Base-by-base conservation (phyloP, 352 stramenopile species). In the Phytophthora rubi region DNA sequence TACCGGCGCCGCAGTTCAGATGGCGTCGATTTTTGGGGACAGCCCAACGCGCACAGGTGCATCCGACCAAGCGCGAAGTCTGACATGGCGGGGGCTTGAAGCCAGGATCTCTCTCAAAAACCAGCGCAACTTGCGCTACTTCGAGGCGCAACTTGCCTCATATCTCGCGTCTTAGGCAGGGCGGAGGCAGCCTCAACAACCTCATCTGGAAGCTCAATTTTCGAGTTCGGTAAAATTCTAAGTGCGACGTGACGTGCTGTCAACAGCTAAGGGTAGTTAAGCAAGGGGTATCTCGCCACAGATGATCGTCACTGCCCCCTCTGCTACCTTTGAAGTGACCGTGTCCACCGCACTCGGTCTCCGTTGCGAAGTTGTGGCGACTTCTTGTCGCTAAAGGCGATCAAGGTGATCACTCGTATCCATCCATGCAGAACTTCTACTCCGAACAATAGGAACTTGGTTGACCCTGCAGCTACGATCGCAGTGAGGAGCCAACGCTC, bases 41-140 rank as follows among this genome's bases (percentile, higher is more conserved):
- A 73, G 59, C 67, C 61, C 39, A 15, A 42, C 18, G 9, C 37
- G 16, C 42, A 60, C 70, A 77, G 70, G 35, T 65, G 68, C 62
- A 74, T 56, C 63, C 18, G 54, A 66, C 30, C 49, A 66, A 66
- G 21, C 55, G 35, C 26, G 16, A 37, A 58, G 49, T 53, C 53
- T 63, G 62, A 63, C 62, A 58, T 63, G n/a, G 33, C 53, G 62
- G 55, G 13, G 18, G 30, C 32, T 16, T 32, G 26, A 37, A 55
- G 57, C 44, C 56, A 67, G 13, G 26, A 28, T 52, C 15, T 21
- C 39, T 16, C 35, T 26, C 4, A 21, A 26, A 52, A 70, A 59
- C 55, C 48, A 65, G 63, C 55, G 48, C 53, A 62, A 44, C 39
- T 44, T 57, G 61, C 47, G 59, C 42, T 48, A 48, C 42, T 48